Conservation (phyloP, 345 rosid genomes). For the Salix viminalis region DNA sequence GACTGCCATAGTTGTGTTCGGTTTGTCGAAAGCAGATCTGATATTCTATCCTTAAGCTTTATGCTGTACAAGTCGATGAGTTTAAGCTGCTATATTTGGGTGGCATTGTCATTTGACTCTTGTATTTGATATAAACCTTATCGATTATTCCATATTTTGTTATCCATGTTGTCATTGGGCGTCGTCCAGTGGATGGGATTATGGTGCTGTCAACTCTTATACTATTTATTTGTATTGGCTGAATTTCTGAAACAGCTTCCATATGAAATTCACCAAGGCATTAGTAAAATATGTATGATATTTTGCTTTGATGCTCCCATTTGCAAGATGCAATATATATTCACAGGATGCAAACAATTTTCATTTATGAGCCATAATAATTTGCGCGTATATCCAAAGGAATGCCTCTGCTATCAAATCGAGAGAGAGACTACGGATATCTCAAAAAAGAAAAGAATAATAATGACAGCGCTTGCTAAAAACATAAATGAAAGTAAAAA, state of each 20-base stretch:
- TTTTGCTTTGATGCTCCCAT: not conserved
- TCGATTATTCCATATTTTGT: not conserved
- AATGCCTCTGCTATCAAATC: no score
- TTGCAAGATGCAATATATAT: not conserved
- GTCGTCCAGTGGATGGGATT: not conserved
- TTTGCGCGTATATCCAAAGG: no score
- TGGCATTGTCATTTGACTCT: not conserved
- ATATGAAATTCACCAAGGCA: not conserved
- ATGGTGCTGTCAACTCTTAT: not conserved
- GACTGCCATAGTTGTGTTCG: not conserved
- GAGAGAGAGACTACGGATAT: no score
- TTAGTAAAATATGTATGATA: not conserved
- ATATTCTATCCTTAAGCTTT: not conserved
- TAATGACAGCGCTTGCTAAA: not conserved
- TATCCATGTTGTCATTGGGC: not conserved
- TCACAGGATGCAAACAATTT: no score
- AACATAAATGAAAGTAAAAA: not conserved
- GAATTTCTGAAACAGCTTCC: not conserved
- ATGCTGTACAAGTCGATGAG: not conserved
- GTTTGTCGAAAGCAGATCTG: not conserved
- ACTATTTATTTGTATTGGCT: not conserved
- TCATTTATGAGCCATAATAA: no score
- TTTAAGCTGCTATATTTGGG: not conserved
- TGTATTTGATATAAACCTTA: not conserved
- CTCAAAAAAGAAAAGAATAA: not conserved